A percentile compares a stretch with the other conserved stretches of the same genome.
Evolutionary conservation across 2,329 filamentous ascomycete species (phyloP).

Genomic region (Arthrobotrys pseudoclavata): DNA sequence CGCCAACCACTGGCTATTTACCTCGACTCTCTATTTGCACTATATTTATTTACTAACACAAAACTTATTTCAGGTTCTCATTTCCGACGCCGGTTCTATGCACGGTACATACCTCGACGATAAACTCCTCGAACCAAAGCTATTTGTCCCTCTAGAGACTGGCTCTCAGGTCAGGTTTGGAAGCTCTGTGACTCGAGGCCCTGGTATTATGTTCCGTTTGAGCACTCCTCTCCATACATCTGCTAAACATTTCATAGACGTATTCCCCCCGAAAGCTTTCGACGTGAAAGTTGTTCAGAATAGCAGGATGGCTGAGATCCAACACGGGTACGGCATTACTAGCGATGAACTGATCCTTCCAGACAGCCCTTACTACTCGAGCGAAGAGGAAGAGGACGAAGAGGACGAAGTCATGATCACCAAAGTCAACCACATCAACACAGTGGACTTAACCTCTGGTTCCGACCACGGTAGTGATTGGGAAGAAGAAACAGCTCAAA

Average conservation of each 20-base stretch:
- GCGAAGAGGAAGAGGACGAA: conserved; percentile 61
- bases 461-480: conserved; percentile 22
- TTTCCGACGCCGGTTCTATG: conserved; percentile 73
- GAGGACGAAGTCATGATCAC: conserved; percentile 61
- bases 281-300: conserved; percentile 62
- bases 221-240: conserved; percentile 40
- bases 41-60: conserved; percentile 63
- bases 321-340: conserved; percentile 62
- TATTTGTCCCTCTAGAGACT: conserved; percentile 64
- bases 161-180: conserved; percentile 69
- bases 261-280: conserved; percentile 63
- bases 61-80: conserved; percentile 65
- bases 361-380: conserved; percentile 54
- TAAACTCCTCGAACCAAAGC: conserved; percentile 65
- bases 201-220: conserved; percentile 64
- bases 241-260: conserved; percentile 56
- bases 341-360: conserved; percentile 61
- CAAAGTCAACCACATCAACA: conserved; percentile 38
- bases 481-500: conserved; percentile 8
- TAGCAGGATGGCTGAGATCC: conserved; percentile 60
- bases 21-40: conserved; percentile 40
- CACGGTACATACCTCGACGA: conserved; percentile 74
- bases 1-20: not conserved
- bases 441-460: conserved; percentile 3
- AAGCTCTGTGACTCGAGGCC: conserved; percentile 69